phyloP scores from a whole-genome alignment of 768 basidiomycete genomes.

The Imleria badia region DNA sequence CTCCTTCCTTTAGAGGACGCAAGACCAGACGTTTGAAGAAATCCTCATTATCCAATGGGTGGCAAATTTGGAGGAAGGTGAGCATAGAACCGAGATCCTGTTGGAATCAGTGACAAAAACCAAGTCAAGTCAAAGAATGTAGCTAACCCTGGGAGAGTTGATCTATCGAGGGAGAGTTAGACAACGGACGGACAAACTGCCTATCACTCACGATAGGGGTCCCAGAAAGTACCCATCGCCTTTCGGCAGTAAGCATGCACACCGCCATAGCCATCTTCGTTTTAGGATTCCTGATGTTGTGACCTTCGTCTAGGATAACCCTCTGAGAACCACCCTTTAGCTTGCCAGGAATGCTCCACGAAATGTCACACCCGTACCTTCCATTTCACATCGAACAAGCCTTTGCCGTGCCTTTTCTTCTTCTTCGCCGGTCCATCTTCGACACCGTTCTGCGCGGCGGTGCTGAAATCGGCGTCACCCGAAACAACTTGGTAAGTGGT shows the following conservation, averaged over 20 bases:
- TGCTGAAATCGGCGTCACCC: constrained; percentile 44
- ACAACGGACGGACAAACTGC: not conserved
- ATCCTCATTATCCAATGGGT: constrained; percentile 78
- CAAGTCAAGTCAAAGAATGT: not conserved
- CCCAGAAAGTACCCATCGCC: constrained; percentile 79
- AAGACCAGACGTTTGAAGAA: constrained; percentile 79
- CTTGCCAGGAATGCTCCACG: not conserved
- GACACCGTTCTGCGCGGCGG: constrained; percentile 2
- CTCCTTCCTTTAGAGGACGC: constrained; percentile 72
- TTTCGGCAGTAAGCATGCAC: constrained; percentile 60
- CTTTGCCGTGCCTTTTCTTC: constrained; percentile 59
- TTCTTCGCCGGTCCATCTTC: constrained; percentile 38
- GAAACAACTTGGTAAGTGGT: constrained; percentile 79
- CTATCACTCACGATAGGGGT: constrained; percentile 78
- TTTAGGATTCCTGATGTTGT: constrained; percentile 80
- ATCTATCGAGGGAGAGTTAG: constrained; percentile 44
- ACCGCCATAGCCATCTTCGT: constrained; percentile 81
- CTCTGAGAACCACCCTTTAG: constrained; percentile 41
- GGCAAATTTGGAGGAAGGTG: constrained; percentile 82
- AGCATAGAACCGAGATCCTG: constrained; percentile 88
- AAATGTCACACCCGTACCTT: constrained; percentile 48
- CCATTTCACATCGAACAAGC: constrained; percentile 74
- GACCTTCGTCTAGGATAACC: constrained; percentile 86
- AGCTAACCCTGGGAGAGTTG: constrained; percentile 67
- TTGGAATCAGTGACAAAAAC: not conserved